phyloP scores from a whole-genome alignment of 768 basidiomycete genomes.

The Sporobolomyces pararoseus region DNA sequence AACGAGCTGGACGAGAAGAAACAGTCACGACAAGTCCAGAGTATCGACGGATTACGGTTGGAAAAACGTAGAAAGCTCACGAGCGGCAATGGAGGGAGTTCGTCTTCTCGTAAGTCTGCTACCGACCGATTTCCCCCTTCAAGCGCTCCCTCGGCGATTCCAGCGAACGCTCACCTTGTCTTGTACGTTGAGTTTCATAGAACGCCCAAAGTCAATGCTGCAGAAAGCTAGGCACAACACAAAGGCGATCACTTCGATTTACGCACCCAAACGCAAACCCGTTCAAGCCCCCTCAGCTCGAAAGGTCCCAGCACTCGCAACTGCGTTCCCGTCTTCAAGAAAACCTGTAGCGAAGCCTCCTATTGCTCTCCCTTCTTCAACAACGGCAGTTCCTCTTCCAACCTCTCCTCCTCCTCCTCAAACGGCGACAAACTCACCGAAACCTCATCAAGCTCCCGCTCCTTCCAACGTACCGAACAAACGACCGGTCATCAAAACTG shows the following conservation, averaged over 20 bases:
- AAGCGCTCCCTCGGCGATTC: too few species aligned
- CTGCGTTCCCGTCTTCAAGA: conserved; percentile 1
- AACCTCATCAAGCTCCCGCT: not conserved
- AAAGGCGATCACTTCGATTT: conserved; percentile 19
- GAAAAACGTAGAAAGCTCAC: conserved; percentile 7
- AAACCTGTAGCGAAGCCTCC: too few species aligned
- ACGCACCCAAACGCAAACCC: conserved; percentile 22
- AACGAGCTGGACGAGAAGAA: not conserved
- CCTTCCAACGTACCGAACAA: too few species aligned
- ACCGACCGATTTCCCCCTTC: too few species aligned
- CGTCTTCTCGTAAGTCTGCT: not conserved
- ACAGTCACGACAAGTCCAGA: conserved; percentile 8
- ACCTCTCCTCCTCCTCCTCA: not conserved
- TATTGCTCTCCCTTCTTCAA: too few species aligned
- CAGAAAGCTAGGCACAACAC: conserved; percentile 25
- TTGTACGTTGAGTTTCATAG: not conserved
- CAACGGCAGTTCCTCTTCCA: not conserved
- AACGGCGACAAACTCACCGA: not conserved
- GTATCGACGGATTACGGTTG: conserved; percentile 6
- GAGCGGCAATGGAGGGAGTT: not conserved
- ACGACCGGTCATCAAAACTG: conserved; percentile 10
- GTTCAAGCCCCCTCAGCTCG: not conserved
- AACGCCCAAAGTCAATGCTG: conserved; percentile 20
- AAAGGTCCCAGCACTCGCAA: not conserved
- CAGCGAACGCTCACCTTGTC: too few species aligned